Base-by-base conservation (phyloP, 371 early-diverging fungal species). In the Mucor saturninus region DNA sequence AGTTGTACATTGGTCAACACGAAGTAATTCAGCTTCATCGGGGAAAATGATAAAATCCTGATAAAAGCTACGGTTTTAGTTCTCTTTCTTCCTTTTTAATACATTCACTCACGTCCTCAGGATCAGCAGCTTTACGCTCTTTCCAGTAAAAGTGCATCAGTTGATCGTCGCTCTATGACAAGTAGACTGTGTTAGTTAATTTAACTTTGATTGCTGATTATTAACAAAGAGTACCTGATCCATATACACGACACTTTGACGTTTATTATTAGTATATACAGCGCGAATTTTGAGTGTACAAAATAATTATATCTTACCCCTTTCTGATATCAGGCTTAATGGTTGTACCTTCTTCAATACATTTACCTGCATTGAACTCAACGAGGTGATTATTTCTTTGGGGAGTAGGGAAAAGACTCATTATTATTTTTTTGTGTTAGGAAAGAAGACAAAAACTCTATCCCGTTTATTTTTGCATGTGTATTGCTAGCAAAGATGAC, bases 101-200 rank as follows among this genome's bases (percentile, higher is more conserved):
- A n/a, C 11, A n/a, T 29, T 31, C 3, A 50, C 72, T 71, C 77
- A 86, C 90, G 38, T 90, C 90, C 59, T 84, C 85, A 5, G 75
- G 75, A 13, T 63, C 60, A 42, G 79, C 70, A 21, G 77, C 65
- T 54, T 79, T 76, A 58, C 86, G 77, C 56, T 89, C 88, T 61
- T 87, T 89, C 93, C 93, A 93, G 65, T 83, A 89, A 52, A 93
- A 89, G 56, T 89, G 90, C 75, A 90, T 69, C 53, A 92, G 64
- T 39, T 83, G 84, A 55, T 91, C 92, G 35, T 88, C 89, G 13
- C 74, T 80, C 56, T 53, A 67, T 21, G 21, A 21, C 21, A 43
- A 31, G n/a, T 3, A 48, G 5, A 7, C 32, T 0, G 8, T 29
- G 30, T 10, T 50, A 30, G 7, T 8, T 3, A 50, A 28, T 1